Conservation (phyloP, 2,329 filamentous ascomycete species). For the Exophiala spinifera region DNA sequence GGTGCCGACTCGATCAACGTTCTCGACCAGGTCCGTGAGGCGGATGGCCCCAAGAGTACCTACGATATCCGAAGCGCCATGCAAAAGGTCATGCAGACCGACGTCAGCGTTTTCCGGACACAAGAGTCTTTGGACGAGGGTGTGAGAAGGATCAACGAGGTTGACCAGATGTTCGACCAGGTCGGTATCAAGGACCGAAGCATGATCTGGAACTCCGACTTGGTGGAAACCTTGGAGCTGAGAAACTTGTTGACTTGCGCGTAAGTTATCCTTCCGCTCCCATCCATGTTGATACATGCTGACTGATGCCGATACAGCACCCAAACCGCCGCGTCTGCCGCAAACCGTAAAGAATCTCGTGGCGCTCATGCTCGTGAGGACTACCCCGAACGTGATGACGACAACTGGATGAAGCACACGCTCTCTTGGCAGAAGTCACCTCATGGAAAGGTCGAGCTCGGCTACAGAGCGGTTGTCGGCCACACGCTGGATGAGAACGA, state of each 20-base stretch:
- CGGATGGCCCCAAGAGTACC: conserved; percentile 74
- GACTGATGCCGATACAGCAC: conserved; percentile 13
- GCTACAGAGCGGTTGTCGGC: conserved; percentile 78
- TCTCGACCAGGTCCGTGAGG: conserved; percentile 74
- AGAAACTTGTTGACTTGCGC: conserved; percentile 95
- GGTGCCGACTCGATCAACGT: conserved; percentile 65
- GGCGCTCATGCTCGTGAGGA: conserved; percentile 97
- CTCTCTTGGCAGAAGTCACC: conserved; percentile 92
- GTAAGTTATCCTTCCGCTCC: conserved; percentile 53
- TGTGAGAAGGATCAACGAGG: conserved; percentile 74
- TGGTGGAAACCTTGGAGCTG: conserved; percentile 91
- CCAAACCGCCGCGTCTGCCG: conserved; percentile 87
- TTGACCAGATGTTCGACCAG: conserved; percentile 69
- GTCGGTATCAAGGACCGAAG: conserved; percentile 89
- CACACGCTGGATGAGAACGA: conserved; percentile 90
- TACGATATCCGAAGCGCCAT: conserved; percentile 78
- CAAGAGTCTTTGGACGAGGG: conserved; percentile 76
- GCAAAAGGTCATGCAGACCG: conserved; percentile 94
- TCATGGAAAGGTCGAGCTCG: conserved; percentile 80
- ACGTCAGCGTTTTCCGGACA: conserved; percentile 92
- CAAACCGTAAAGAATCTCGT: conserved; percentile 94
- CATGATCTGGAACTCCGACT: conserved; percentile 97
- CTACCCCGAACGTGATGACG: conserved; percentile 89
- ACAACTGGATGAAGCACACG: conserved; percentile 99
- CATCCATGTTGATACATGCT: not conserved